Evolutionary conservation across 257 asterid genomes (phyloP), one percentile per base, ranked within the genome.

Genomic region (Capsicum pubescens): DNA sequence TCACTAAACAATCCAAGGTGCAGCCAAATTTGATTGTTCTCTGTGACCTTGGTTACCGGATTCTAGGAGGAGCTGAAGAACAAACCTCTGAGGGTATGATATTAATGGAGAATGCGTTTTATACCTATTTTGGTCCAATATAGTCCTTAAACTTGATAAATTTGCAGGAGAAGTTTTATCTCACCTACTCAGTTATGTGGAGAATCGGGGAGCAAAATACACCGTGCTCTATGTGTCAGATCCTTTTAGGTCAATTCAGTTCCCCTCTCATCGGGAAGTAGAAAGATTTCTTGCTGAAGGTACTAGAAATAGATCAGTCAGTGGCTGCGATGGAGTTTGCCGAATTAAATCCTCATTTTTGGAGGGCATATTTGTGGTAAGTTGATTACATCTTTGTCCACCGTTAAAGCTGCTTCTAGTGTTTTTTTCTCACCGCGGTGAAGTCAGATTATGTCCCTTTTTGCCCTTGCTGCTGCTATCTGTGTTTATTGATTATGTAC

Each of bases 271-370:
- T 82, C 85, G 86, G 78, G 92, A 87, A 69, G 84, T 95, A 26
- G 97, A 91, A 86, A 92, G 99, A 82, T 93, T 93, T 90, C 97
- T 97, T 60, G 95, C 98, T 88, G 98, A 97, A 95, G 92, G 93
- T 52, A 66, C 80, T 35, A 95, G 91, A 84, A 92, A 89, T 82
- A 87, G 36, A 78, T 87, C 97, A 70, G 81, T 85, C 42, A 88
- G 86, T 68, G 82, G 94, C 80, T 97, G 99, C 89, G 99, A 97
- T 86, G 98, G 87, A 90, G 92, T 97, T 87, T 97, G 99, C 95
- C 92, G 87, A 89, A 92, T 93, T 70, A 97, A 97, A 91, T 90
- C 99, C 68, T 91, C 98, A 71, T 94, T 97, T 59, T 87, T 97
- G 91, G 99, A 97, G 91, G 97, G 98, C 80, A 54, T 97, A 46